Base-by-base conservation (phyloP, 2,329 filamentous ascomycete genomes). In the Fonsecaea nubica region DNA sequence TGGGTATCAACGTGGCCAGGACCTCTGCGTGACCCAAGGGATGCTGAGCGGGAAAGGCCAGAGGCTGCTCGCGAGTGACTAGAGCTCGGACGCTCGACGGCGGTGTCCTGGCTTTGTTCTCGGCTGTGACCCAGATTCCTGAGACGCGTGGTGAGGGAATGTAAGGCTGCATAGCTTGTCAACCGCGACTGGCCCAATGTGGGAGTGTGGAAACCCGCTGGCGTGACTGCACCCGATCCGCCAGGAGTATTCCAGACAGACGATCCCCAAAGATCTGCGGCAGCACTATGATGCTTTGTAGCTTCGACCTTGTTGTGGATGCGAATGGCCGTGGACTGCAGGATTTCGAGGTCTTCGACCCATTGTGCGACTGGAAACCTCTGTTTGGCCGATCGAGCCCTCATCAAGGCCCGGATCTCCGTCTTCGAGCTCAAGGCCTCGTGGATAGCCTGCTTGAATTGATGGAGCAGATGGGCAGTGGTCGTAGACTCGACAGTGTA, bases 291-390 rank as follows among this genome's bases (percentile, higher is more conserved):
- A 54, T 48, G 73, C 57, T 74, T 75, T 25, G 72, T 70, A 1
- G 75, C 75, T 70, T 79, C 69, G 35, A 72, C 79, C 72, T 83
- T 85, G 70, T 82, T 77, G 73, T 85, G 83, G 15, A 87, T 81
- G 58, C 84, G 83, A 73, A 90, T 89, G 0, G 87, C 82, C 9
- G 84, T 86, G 13, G 79, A 79, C 72, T 90, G 87, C 18, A 90
- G 80, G 48, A 85, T 86, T 68, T 89, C 87, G 9, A 90, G 78
- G 67, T 88, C 86, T 72, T 89, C 85, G 59, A 89, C 81, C 88
- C 88, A 90, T 72, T 89, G 86, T 3, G 85, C 85, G 13, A 90
- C 87, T 15, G 88, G 88, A 77, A 90, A 90, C 35, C 88, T 83
- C 73, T 90, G 88, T 71, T 87, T 86, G 4, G 86, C 86, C 21